Evolutionary conservation across 1,284 basidiomycete species (phyloP), one percentile per base, ranked within the genome.

Genomic region (Leucoagaricus sp.): DNA sequence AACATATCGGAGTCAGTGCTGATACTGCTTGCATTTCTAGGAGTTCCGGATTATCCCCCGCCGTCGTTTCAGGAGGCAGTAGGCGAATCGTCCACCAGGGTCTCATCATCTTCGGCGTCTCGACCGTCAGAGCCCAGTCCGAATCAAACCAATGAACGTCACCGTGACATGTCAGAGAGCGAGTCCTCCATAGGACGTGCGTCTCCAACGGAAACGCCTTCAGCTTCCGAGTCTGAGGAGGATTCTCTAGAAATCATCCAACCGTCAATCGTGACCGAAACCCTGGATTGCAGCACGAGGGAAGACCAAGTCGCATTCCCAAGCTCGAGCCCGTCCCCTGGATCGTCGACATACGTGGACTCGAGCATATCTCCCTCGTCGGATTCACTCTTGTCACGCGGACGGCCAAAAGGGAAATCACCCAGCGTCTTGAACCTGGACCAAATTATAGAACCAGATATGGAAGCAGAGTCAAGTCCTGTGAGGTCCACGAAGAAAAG

Each of bases 11-110:
- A n/a, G 25, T 40, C 33, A 38, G 23, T 49, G 41, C 54, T 58
- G 47, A 58, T 54, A 33, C 42, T 40, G 17, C 25, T 41, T 49
- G 36, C 23, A 23, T 34, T 48, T 28, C 26, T 31, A 75, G 73
- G 63, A 52, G 70, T 83, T 53, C 82, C 83, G 19, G 76, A 83
- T 65, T 82, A 83, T 58, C 83, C 83, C 7, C 83, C 83, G 12
- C 83, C 83, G 36, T 77, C 81, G 1, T 85, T 84, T 64, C 77
- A 77, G 54, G 83, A 85, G 64, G 82, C 83, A 15, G 79, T 81
- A 36, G 73, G 69, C 3, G 31, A 70, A 15, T 69, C 72, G 26
- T 46, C 49, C 21, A 51, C 19, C 33, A 15, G 17, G 34, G 42
- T 33, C 15, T 42, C 49, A 9, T 46, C 46, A n/a, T 47, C 47